Conservation (phyloP, 164 flowering plant genomes). For the Buxus sempervirens region DNA sequence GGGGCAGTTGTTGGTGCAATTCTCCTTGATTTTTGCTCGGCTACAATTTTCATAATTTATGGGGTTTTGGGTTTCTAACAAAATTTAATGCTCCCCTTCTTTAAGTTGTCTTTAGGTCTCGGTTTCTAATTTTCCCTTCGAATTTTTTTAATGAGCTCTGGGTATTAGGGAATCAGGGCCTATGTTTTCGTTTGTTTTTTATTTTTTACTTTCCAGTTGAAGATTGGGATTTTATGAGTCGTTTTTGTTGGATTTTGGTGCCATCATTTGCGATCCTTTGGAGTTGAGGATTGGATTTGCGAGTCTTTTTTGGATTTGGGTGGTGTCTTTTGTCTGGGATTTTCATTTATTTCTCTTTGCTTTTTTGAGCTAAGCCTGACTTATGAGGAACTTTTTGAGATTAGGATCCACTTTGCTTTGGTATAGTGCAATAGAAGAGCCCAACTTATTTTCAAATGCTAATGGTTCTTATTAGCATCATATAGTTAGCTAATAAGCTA, state of each 20-base stretch:
- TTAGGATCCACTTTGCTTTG: too few relatives aligned
- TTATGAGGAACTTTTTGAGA: too few relatives aligned
- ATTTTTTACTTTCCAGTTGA: too few relatives aligned
- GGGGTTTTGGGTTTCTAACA: not conserved
- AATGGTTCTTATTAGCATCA: too few relatives aligned
- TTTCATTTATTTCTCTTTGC: not conserved
- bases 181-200: not conserved
- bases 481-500: too few relatives aligned
- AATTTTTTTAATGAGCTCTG: not conserved
- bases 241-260: too few relatives aligned
- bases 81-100: too few relatives aligned
- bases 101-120: conserved; percentile 1
- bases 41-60: not conserved
- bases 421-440: too few relatives aligned
- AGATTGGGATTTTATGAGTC: too few relatives aligned
- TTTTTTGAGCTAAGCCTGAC: too few relatives aligned
- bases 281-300: not conserved
- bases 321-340: not conserved
- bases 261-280: too few relatives aligned
- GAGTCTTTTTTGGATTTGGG: not conserved
- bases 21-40: not conserved
- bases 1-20: conserved; percentile 8
- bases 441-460: too few relatives aligned
- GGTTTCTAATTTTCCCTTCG: not conserved
- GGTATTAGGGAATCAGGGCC: not conserved